A percentile compares a stretch with the other conserved stretches of the same genome.
Conservation (phyloP, 2,329 filamentous ascomycete species). For the Apiospora koreana region DNA sequence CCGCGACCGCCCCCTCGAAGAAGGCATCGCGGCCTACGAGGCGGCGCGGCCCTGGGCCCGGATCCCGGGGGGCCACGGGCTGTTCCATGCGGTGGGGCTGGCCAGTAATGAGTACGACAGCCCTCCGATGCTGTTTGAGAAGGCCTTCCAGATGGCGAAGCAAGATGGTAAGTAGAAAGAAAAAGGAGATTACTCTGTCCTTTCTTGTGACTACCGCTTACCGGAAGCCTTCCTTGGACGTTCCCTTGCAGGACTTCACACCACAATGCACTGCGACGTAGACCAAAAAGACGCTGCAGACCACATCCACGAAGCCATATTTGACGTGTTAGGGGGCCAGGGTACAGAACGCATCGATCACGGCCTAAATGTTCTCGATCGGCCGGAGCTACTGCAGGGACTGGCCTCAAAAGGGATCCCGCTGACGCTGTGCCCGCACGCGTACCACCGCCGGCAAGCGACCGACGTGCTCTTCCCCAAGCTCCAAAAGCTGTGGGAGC, state of each 20-base stretch:
- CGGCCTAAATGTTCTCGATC: conserved; percentile 40
- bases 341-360: conserved; percentile 43
- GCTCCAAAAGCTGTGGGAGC: conserved; percentile 42
- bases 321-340: conserved; percentile 30
- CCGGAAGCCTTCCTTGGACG: not conserved
- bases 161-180: conserved; percentile 37
- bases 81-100: conserved; percentile 48
- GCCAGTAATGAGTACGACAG: conserved; percentile 48
- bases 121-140: conserved; percentile 46
- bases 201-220: too few relatives aligned
- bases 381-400: conserved; percentile 32
- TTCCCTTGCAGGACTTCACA: conserved; percentile 28
- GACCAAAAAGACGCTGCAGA: conserved; percentile 48
- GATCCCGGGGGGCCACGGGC: conserved; percentile 32
- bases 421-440: conserved; percentile 43
- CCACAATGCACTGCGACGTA: conserved; percentile 53
- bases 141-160: conserved; percentile 37
- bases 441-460: conserved; percentile 43
- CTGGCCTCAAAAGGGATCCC: conserved; percentile 35
- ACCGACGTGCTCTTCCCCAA: conserved; percentile 45
- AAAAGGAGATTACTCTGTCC: too few relatives aligned
- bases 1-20: conserved; percentile 39
- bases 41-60: conserved; percentile 39
- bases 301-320: conserved; percentile 40
- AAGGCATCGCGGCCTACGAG: conserved; percentile 39